Evolutionary conservation across 2,329 filamentous ascomycete species (phyloP).

Genomic region (Claviceps sp.): DNA sequence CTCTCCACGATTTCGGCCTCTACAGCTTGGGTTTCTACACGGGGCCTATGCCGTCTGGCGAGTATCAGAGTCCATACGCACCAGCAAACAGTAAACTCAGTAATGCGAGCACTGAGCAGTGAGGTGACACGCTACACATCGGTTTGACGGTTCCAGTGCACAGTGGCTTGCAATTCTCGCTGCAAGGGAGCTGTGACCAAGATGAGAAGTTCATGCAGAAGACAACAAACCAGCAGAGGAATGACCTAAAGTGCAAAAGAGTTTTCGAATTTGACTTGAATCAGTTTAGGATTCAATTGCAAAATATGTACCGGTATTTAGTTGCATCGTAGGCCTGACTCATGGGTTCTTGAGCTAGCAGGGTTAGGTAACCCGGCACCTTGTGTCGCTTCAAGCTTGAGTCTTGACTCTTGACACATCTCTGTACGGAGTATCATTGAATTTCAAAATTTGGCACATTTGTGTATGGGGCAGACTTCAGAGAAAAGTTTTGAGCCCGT

Average conservation of each 20-base stretch:
- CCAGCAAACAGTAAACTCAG: not conserved
- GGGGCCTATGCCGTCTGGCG: not conserved
- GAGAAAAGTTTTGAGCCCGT: not conserved
- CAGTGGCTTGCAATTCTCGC: not conserved
- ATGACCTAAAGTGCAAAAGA: no score
- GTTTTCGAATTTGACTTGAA: no score
- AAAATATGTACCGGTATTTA: not conserved
- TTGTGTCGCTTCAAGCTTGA: not conserved
- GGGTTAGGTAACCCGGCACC: not conserved
- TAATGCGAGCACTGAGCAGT: not conserved
- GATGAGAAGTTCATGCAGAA: not conserved
- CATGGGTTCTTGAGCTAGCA: not conserved
- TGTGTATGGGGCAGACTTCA: no score
- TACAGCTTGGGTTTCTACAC: no score
- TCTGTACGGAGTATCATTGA: no score
- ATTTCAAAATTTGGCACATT: no score
- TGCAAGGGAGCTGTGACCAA: no score
- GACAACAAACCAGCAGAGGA: not conserved
- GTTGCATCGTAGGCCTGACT: not conserved
- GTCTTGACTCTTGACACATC: not conserved
- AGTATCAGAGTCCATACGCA: not conserved
- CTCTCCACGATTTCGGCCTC: no score
- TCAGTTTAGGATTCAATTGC: no score
- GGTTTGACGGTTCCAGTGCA: no score
- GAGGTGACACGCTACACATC: no score